Percentiles rank a stretch among this genome's conserved stretches.
phyloP scores from a whole-genome alignment of 179 eudicot genomes.

The Amaranthus tricolor region DNA sequence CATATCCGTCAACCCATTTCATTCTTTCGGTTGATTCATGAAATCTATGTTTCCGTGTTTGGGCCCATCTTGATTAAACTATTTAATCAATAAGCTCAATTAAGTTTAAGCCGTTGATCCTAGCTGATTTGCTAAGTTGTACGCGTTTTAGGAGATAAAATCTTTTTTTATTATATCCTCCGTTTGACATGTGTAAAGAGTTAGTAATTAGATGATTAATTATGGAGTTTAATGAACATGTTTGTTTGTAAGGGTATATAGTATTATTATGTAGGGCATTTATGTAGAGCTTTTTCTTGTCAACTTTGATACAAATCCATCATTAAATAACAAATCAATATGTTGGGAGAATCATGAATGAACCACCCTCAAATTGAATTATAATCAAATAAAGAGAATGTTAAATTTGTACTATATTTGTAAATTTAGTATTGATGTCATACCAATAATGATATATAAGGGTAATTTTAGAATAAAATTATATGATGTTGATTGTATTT shows the following conservation, averaged over 20 bases:
- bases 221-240: neutral
- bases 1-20: neutral
- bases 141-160: neutral
- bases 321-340: neutral
- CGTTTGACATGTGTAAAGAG: constrained; percentile 4
- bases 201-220: neutral
- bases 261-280: too few species aligned
- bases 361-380: too few species aligned
- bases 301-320: neutral
- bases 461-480: too few species aligned
- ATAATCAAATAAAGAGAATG: too few species aligned
- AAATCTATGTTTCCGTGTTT: neutral
- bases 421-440: too few species aligned
- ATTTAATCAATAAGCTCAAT: neutral
- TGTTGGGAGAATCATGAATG: too few species aligned
- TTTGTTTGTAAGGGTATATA: neutral
- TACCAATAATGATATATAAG: too few species aligned
- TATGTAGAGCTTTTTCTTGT: neutral
- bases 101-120: neutral
- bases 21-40: neutral
- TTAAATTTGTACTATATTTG: too few species aligned
- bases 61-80: constrained; percentile 3
- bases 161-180: neutral
- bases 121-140: neutral
- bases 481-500: too few species aligned